Conservation (phyloP, 2,329 filamentous ascomycete species). For the Grosmannia clavigera region DNA sequence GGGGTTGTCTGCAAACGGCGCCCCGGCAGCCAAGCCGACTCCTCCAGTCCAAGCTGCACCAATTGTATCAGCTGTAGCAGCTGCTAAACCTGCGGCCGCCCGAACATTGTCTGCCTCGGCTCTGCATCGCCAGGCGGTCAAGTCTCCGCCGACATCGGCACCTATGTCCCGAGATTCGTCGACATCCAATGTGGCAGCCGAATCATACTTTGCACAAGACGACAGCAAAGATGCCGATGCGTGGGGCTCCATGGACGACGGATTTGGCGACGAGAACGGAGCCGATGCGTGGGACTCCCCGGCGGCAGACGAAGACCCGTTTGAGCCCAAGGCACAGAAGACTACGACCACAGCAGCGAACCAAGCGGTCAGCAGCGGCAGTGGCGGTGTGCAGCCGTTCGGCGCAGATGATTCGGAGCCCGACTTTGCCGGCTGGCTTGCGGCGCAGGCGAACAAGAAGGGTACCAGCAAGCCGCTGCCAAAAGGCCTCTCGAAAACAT, state of each 20-base stretch:
- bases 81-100: conserved; percentile 20
- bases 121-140: conserved; percentile 48
- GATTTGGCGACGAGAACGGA: conserved; percentile 23
- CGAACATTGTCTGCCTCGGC: conserved; percentile 40
- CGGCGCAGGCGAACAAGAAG: conserved; percentile 65
- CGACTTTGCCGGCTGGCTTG: conserved; percentile 91
- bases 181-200: conserved; percentile 21
- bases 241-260: conserved; percentile 62
- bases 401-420: conserved; percentile 73
- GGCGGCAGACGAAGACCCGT: conserved; percentile 3
- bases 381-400: conserved; percentile 38
- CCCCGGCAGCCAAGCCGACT: conserved; percentile 14
- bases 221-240: conserved; percentile 56
- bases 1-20: conserved; percentile 27
- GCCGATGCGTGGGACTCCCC: conserved; percentile 17
- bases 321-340: conserved; percentile 25
- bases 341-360: conserved; percentile 16
- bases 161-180: conserved; percentile 36
- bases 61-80: conserved; percentile 3
- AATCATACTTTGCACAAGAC: conserved; percentile 37
- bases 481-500: conserved; percentile 62
- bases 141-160: conserved; percentile 32
- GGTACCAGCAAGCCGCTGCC: conserved; percentile 53
- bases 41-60: not conserved
- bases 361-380: conserved; percentile 10